phyloP scores from a whole-genome alignment of 1,284 basidiomycete species.

The Mycena sp. region DNA sequence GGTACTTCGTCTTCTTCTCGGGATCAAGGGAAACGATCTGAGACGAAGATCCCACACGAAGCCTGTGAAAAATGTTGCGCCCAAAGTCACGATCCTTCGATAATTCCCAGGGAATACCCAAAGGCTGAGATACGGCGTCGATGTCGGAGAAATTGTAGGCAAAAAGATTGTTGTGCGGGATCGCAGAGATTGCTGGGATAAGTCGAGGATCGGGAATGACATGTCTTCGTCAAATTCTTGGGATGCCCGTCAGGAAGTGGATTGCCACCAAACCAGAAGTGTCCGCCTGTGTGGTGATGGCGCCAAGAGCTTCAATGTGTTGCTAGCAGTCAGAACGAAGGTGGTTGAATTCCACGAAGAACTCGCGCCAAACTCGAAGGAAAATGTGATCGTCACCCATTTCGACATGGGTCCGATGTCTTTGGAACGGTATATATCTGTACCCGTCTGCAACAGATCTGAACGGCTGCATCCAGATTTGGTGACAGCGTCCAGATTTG shows the following conservation, averaged over 20 bases:
- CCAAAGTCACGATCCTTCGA: not conserved
- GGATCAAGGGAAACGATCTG: not conserved
- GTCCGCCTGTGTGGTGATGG: constrained; percentile 1
- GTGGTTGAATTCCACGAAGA: not conserved
- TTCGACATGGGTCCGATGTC: constrained; percentile 34
- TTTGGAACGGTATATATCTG: constrained; percentile 29
- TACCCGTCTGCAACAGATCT: constrained; percentile 42
- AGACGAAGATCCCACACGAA: not conserved
- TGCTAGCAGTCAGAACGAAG: not conserved
- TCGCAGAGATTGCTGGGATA: constrained; percentile 7
- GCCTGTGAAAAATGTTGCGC: not conserved
- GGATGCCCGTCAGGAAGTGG: not conserved
- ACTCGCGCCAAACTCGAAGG: constrained; percentile 21
- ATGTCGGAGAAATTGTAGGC: constrained; percentile 11
- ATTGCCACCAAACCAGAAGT: constrained; percentile 11
- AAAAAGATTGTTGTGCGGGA: not conserved
- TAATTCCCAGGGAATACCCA: not conserved
- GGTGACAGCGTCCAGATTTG: no score
- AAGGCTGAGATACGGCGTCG: not conserved
- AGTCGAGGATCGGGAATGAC: not conserved
- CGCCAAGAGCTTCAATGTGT: not conserved
- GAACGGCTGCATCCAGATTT: constrained; percentile 40
- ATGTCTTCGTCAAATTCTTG: constrained; percentile 18
- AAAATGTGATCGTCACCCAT: constrained; percentile 47
- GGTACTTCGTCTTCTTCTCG: constrained; percentile 7